Evolutionary conservation across 805 yeast species (phyloP).

Genomic region (Ogataea trehaloabstinens): DNA sequence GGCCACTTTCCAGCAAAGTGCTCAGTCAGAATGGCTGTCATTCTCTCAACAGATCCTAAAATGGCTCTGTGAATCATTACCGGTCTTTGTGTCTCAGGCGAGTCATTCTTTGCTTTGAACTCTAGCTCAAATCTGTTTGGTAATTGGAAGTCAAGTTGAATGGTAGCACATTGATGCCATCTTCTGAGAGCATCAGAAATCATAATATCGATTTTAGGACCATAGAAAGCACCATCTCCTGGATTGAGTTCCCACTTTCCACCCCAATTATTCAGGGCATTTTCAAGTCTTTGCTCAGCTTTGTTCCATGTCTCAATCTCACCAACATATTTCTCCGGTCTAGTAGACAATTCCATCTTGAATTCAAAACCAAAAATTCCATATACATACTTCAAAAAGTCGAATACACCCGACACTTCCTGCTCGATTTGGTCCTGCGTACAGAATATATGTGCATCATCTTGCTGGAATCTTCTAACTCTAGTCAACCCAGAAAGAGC

Average conservation of each 20-base stretch:
- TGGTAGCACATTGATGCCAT: constrained; percentile 99
- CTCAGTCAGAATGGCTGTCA: constrained; percentile 97
- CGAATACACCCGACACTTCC: constrained; percentile 82
- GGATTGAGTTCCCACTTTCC: constrained; percentile 92
- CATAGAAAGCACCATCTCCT: constrained; percentile 97
- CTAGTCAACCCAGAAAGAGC: constrained; percentile 94
- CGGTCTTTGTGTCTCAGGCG: constrained; percentile 72
- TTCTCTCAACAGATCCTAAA: constrained; percentile 96
- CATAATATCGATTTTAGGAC: constrained; percentile 95
- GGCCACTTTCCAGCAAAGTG: constrained; percentile 99
- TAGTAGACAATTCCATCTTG: constrained; percentile 94
- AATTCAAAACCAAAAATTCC: constrained; percentile 93
- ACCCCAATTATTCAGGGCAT: constrained; percentile 81
- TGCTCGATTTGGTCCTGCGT: constrained; percentile 83
- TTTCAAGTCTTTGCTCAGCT: constrained; percentile 83
- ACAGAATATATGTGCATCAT: constrained; percentile 98
- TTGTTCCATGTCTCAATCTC: constrained; percentile 90
- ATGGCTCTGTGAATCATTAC: constrained; percentile 99
- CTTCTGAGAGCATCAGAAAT: constrained; percentile 91
- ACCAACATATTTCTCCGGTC: constrained; percentile 97
- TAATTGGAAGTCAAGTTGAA: constrained; percentile 97
- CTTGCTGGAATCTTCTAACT: constrained; percentile 98
- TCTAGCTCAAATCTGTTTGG: constrained; percentile 91
- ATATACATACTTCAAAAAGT: constrained; percentile 79
- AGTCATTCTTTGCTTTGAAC: constrained; percentile 68